These are phyloP conservation scores for Monilinia fructigena DNA, from an alignment of 2,329 filamentous ascomycete species.

Conservation along the genomic window DNA sequence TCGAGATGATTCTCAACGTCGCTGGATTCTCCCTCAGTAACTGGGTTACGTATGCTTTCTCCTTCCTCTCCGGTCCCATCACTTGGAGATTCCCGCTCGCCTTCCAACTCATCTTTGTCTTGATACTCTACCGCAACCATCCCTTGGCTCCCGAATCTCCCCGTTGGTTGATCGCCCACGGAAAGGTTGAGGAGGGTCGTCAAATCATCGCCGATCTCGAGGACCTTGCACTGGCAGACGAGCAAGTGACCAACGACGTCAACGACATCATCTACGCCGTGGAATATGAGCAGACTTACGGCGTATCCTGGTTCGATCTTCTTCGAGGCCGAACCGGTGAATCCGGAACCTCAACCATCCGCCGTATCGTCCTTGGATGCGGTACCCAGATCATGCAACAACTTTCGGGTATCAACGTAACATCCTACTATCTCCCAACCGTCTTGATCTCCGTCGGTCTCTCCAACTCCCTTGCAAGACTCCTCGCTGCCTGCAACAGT, in stretches of 20 bases:
- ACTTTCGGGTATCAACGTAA: conserved; percentile 46
- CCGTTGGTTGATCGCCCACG: conserved; percentile 42
- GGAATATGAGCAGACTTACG: conserved; percentile 19
- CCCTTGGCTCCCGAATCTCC: conserved; percentile 42
- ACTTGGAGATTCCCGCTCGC: conserved; percentile 26
- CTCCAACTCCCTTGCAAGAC: conserved; percentile 49
- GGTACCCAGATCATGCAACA: conserved; percentile 60
- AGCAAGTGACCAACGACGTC: conserved; percentile 54
- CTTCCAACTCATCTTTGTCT: conserved; percentile 24
- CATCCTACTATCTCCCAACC: conserved; percentile 49
- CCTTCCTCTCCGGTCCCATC: conserved; percentile 15
- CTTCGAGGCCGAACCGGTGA: conserved; percentile 16
- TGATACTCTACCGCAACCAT: conserved; percentile 20
- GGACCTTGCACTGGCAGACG: conserved; percentile 46
- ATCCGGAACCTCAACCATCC: conserved; percentile 47
- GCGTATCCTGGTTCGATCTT: conserved; percentile 20
- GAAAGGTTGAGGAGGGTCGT: conserved; percentile 39
- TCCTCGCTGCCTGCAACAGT: conserved; percentile 52
- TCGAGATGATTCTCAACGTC: conserved; percentile 22
- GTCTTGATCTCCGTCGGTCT: conserved; percentile 52
- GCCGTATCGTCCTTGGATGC: conserved; percentile 68
- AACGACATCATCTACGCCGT: conserved; percentile 40
- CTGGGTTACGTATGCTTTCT: conserved; percentile 25
- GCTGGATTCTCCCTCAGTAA: conserved; percentile 24
- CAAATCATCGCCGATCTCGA: conserved; percentile 38